These are phyloP conservation scores for Albizia julibrissin DNA, from an alignment of 306 rosid genomes.

Conservation along the genomic window DNA sequence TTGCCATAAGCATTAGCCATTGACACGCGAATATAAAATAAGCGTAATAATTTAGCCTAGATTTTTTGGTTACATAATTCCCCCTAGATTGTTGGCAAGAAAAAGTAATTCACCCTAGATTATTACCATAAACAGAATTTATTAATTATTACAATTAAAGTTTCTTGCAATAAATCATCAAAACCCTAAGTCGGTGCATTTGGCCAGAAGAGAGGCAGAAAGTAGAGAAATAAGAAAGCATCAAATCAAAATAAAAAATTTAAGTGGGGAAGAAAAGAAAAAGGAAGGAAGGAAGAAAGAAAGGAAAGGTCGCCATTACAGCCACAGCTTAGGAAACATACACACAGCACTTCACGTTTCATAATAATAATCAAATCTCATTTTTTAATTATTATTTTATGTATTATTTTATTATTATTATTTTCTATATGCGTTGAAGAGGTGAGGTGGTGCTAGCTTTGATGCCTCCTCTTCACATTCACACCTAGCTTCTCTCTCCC, in stretches of 20 bases:
- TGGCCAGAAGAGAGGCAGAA: constrained; percentile 42
- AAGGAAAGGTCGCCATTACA: constrained; percentile 27
- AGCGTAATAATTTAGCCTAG: neutral
- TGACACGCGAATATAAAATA: too few relatives aligned
- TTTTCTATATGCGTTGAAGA: constrained; percentile 40
- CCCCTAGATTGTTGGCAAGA: neutral
- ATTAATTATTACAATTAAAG: neutral
- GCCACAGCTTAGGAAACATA: constrained; percentile 41
- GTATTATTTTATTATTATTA: neutral
- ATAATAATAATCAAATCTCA: neutral
- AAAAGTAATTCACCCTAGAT: too few relatives aligned
- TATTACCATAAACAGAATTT: neutral
- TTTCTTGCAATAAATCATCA: neutral
- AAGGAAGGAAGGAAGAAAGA: neutral
- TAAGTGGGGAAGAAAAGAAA: neutral
- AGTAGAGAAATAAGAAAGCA: constrained; percentile 36
- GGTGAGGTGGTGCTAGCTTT: constrained; percentile 50
- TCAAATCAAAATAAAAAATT: neutral
- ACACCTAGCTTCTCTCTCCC: constrained; percentile 15
- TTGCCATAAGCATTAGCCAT: too few relatives aligned
- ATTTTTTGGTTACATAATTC: too few relatives aligned
- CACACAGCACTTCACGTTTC: neutral
- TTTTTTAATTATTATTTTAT: neutral
- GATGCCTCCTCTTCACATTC: constrained; percentile 39
- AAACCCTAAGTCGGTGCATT: constrained; percentile 43